Conservation (phyloP, 1,284 basidiomycete genomes). For the Schizophyllum amplum region DNA sequence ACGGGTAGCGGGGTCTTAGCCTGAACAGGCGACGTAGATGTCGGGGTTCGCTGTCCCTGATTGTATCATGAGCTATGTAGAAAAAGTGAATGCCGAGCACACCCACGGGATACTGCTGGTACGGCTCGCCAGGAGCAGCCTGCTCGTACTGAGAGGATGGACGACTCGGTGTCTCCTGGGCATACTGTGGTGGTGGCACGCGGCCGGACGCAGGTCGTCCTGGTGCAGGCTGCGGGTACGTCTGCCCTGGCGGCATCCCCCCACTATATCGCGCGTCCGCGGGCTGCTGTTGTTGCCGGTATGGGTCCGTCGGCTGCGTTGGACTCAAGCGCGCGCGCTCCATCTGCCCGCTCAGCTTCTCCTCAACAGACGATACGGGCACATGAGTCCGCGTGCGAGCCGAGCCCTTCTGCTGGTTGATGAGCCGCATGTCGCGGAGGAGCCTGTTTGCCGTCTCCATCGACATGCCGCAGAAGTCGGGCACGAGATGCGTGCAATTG, state of each 20-base stretch:
- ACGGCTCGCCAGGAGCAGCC: not conserved
- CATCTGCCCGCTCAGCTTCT: not conserved
- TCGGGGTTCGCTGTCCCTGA: not conserved
- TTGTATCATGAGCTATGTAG: not conserved
- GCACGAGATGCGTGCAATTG: constrained; percentile 96
- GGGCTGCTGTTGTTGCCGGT: not conserved
- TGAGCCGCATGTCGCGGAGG: constrained; percentile 84
- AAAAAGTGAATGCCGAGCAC: not conserved
- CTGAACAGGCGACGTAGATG: not conserved
- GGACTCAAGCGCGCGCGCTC: not conserved
- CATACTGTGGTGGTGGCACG: not conserved
- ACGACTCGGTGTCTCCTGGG: not conserved
- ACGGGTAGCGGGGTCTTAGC: not conserved
- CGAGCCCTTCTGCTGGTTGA: constrained; percentile 47
- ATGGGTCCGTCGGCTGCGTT: not conserved
- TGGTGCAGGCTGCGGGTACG: not conserved
- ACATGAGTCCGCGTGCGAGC: not conserved
- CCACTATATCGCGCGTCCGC: not conserved
- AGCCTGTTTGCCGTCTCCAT: constrained; percentile 99
- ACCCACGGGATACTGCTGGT: not conserved
- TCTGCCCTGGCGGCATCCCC: not conserved
- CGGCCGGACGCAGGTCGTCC: not conserved
- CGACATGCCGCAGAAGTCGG: constrained; percentile 99
- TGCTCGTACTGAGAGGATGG: too few species aligned
- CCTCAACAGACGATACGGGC: not conserved